Conservation (phyloP, 495 filamentous ascomycete genomes). For the Neurospora sp. region DNA sequence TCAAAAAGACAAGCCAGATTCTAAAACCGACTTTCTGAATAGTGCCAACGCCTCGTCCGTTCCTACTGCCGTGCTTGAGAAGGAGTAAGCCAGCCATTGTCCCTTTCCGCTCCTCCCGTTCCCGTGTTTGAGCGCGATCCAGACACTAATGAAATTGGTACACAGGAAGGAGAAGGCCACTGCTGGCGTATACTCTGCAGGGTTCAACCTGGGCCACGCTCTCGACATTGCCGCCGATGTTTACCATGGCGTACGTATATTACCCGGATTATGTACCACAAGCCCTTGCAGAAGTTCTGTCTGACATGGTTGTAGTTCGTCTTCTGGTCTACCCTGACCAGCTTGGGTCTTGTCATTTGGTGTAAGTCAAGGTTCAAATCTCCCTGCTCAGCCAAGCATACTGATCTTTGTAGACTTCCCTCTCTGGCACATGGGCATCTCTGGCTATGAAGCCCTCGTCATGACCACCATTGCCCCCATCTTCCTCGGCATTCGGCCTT, state of each 20-base stretch:
- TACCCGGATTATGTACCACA: neutral
- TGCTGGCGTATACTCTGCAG: conserved; percentile 55
- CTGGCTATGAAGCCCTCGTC: conserved; percentile 86
- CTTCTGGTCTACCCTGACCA: conserved; percentile 92
- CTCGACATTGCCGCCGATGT: conserved; percentile 80
- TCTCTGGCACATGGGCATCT: conserved; percentile 99
- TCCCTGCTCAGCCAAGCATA: neutral
- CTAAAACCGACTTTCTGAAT: conserved; percentile 14
- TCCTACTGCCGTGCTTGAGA: conserved; percentile 71
- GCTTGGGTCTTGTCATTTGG: conserved; percentile 82
- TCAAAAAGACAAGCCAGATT: conserved; percentile 37
- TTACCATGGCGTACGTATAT: conserved; percentile 71
- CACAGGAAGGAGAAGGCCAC: conserved; percentile 68
- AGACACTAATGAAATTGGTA: neutral
- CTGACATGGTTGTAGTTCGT: conserved; percentile 52
- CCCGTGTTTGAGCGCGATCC: neutral
- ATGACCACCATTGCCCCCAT: conserved; percentile 75
- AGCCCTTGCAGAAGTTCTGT: neutral
- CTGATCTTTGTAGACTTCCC: conserved; percentile 65
- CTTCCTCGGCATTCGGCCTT: conserved; percentile 58
- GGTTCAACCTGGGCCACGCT: conserved; percentile 63
- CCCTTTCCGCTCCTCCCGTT: neutral
- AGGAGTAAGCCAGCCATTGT: conserved; percentile 52
- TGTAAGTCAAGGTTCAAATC: conserved; percentile 47
- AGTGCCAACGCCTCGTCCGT: conserved; percentile 48